Evolutionary conservation across 164 flowering plant genomes (phyloP).

Genomic region (Tetrastigma voinierianum): DNA sequence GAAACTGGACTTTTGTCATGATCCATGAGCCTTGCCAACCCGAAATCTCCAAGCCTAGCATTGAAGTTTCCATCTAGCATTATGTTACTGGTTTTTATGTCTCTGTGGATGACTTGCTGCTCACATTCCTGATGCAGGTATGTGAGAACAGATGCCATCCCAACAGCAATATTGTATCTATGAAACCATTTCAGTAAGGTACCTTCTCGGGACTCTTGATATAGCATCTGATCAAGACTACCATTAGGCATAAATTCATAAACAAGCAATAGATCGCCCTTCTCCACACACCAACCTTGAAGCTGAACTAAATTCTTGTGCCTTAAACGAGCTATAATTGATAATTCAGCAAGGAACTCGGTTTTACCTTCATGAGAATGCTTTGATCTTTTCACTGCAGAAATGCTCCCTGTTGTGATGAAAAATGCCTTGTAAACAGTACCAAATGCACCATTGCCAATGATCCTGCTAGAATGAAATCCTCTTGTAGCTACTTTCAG

Average conservation of each 20-base stretch:
- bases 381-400: slow-evolving; percentile 70
- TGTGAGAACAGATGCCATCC: slow-evolving; percentile 72
- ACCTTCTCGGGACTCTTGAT: slow-evolving; percentile 38
- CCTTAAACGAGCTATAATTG: slow-evolving; percentile 77
- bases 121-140: slow-evolving; percentile 92
- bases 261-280: slow-evolving; percentile 78
- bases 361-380: slow-evolving; percentile 69
- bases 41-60: slow-evolving; percentile 85
- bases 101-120: slow-evolving; percentile 90
- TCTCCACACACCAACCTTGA: slow-evolving; percentile 94
- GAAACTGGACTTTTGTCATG: slow-evolving; percentile 91
- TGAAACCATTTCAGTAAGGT: slow-evolving; percentile 50
- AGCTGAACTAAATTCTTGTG: slow-evolving; percentile 88
- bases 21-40: slow-evolving; percentile 86
- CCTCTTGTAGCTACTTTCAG: slow-evolving; percentile 58
- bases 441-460: slow-evolving; percentile 66
- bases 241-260: slow-evolving; percentile 92
- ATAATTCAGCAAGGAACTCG: slow-evolving; percentile 74
- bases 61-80: slow-evolving; percentile 71
- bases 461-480: slow-evolving; percentile 50
- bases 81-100: slow-evolving; percentile 82
- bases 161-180: slow-evolving; percentile 63
- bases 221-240: slow-evolving; percentile 66
- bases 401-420: slow-evolving; percentile 25
- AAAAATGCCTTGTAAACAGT: slow-evolving; percentile 64